These are phyloP conservation scores for Pseudogymnoascus sp. DNA, from an alignment of 2,329 filamentous ascomycete genomes.

Conservation along the genomic window DNA sequence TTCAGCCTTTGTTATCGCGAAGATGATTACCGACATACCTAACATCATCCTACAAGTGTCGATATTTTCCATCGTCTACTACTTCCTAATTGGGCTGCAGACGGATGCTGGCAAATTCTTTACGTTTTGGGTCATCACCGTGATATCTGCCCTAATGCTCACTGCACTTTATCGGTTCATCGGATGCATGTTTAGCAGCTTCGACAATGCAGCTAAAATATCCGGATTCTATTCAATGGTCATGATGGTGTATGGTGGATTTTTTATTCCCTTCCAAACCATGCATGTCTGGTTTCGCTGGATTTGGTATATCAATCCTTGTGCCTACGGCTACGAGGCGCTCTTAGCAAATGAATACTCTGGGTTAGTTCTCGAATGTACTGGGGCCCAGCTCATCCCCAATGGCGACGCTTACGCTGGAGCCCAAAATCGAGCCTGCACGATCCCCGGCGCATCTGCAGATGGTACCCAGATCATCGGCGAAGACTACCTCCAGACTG, in stretches of 20 bases:
- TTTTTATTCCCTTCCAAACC: slow-evolving; percentile 51
- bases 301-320: slow-evolving; percentile 58
- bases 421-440: slow-evolving; percentile 41
- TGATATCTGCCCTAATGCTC: slow-evolving; percentile 46
- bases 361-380: slow-evolving; percentile 43
- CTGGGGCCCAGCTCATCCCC: slow-evolving; percentile 42
- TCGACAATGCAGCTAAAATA: slow-evolving; percentile 52
- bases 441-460: slow-evolving; percentile 44
- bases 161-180: slow-evolving; percentile 50
- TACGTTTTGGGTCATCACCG: slow-evolving; percentile 50
- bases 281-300: slow-evolving; percentile 59
- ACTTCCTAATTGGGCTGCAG: slow-evolving; percentile 56
- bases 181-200: slow-evolving; percentile 47
- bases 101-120: slow-evolving; percentile 48
- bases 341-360: slow-evolving; percentile 66
- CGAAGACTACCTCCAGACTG: slow-evolving; percentile 47
- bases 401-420: slow-evolving; percentile 40
- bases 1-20: slow-evolving; percentile 49
- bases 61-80: slow-evolving; percentile 48
- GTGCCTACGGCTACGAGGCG: slow-evolving; percentile 62
- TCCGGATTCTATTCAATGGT: slow-evolving; percentile 43
- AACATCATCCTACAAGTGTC: slow-evolving; percentile 51
- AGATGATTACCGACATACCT: slow-evolving; percentile 47
- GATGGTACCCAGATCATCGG: slow-evolving; percentile 45
- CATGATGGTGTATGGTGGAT: slow-evolving; percentile 55